Base-by-base conservation (phyloP, 1,139 yeast genomes). In the Debaryomyces coudertii region DNA sequence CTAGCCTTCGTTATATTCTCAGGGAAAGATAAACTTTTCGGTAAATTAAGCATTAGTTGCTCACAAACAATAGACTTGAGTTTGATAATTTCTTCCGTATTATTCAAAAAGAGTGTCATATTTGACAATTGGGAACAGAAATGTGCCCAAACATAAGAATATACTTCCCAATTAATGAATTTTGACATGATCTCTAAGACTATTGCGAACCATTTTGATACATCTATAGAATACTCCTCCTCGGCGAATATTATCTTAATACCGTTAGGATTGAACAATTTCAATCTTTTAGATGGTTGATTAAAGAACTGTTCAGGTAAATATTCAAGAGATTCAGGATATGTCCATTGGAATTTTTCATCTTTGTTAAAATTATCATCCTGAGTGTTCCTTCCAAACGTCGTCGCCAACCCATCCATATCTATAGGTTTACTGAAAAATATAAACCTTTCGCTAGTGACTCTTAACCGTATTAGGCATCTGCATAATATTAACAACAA, bases 41-140 rank as follows among this genome's bases (percentile, higher is more conserved):
- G 85, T 9, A 82, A 62, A 34, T 74, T 75, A 36, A 79, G 62
- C 33, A 74, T 73, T 40, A 88, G 63, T 47, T 87, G 92, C 7
- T 83, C 83, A 58, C 90, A 85, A 2, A 87, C 60, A 0, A 81
- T 61, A 2, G 62, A 58, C 44, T 82, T 71, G 31, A 88, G 68
- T 22, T 66, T 63, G 25, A 69, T 58, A 11, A 87, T 72, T 30
- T 76, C 76, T 2, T 69, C 69, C 43, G 78, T 73, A 45, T 79
- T 73, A 11, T 71, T 64, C 31, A 61, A 60, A 53, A 86, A 87
- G 7, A 89, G 65, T 14, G 70, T 71, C 52, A 83, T 63, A 54
- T 85, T 85, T 3, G 90, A 73, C 29, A 90, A 60, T 58, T 89
- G 96, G 0, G 88, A 79, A 53, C 90, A 83, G 47, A 87, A 73